Conservation (phyloP, 1,139 yeast species). For the Groenewaldozyma sp. region DNA sequence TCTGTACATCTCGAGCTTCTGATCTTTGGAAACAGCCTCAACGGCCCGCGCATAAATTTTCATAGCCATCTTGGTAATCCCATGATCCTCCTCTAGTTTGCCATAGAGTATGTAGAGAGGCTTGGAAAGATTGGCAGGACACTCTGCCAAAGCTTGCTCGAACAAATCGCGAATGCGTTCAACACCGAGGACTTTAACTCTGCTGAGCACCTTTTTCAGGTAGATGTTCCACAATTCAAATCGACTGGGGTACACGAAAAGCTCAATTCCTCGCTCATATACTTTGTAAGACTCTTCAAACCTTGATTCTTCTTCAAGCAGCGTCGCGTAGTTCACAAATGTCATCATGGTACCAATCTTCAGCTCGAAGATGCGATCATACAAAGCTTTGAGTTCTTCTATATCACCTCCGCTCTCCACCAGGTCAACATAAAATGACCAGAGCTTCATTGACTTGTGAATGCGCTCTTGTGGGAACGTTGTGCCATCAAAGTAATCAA, state of each 20-base stretch:
- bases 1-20: slow-evolving; percentile 30
- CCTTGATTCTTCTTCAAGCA: slow-evolving; percentile 43
- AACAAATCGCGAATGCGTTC: slow-evolving; percentile 69
- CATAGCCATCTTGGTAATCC: slow-evolving; percentile 37
- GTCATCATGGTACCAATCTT: slow-evolving; percentile 65
- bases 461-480: slow-evolving; percentile 50
- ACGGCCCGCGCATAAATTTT: slow-evolving; percentile 38
- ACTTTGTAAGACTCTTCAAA: slow-evolving; percentile 49
- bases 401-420: slow-evolving; percentile 52
- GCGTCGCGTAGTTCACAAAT: slow-evolving; percentile 56
- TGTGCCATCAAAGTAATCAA: slow-evolving; percentile 37
- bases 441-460: slow-evolving; percentile 52
- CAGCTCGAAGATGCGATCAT: slow-evolving; percentile 50
- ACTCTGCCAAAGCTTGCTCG: slow-evolving; percentile 47
- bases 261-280: slow-evolving; percentile 56
- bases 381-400: slow-evolving; percentile 38
- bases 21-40: slow-evolving; percentile 27
- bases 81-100: slow-evolving; percentile 49
- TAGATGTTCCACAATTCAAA: slow-evolving; percentile 71
- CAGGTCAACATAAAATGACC: slow-evolving; percentile 70
- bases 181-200: slow-evolving; percentile 26
- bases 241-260: slow-evolving; percentile 54
- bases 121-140: slow-evolving; percentile 43
- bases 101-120: slow-evolving; percentile 49
- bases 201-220: slow-evolving; percentile 42